A percentile compares a stretch with the other conserved stretches of the same genome.
phyloP scores from a whole-genome alignment of 805 yeast genomes.

The Candida manassasensis region DNA sequence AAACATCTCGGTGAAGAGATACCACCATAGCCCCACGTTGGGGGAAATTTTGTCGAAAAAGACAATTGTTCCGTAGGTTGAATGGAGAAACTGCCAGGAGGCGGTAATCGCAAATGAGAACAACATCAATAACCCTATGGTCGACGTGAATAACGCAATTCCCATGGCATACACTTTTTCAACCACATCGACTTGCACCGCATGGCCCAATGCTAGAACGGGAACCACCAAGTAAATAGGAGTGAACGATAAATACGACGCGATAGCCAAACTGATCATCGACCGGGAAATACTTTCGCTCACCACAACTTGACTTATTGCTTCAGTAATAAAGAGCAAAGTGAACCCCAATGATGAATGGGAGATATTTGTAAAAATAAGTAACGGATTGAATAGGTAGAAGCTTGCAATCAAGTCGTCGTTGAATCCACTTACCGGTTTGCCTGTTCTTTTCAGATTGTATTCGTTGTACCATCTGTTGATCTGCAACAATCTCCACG shows the following conservation, averaged over 20 bases:
- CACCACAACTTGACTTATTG: slow-evolving; percentile 42
- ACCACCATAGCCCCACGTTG: slow-evolving; percentile 98
- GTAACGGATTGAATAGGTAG: slow-evolving; percentile 77
- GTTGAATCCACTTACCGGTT: slow-evolving; percentile 17
- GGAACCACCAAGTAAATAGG: slow-evolving; percentile 62
- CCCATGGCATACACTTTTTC: slow-evolving; percentile 16
- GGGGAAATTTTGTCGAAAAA: slow-evolving; percentile 73
- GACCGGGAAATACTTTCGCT: slow-evolving; percentile 38
- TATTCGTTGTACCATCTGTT: slow-evolving; percentile 37
- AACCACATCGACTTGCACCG: slow-evolving; percentile 8
- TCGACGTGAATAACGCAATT: slow-evolving; percentile 13
- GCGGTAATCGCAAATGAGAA: slow-evolving; percentile 22
- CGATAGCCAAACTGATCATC: slow-evolving; percentile 51
- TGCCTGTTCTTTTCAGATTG: slow-evolving; percentile 14
- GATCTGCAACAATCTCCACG: slow-evolving; percentile 47
- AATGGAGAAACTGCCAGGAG: slow-evolving; percentile 23
- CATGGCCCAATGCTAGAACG: slow-evolving; percentile 35
- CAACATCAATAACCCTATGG: slow-evolving; percentile 20
- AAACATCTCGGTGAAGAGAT: slow-evolving; percentile 92
- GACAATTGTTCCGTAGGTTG: slow-evolving; percentile 51
- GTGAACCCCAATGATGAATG: slow-evolving; percentile 63
- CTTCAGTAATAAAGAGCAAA: slow-evolving; percentile 50
- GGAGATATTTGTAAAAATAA: slow-evolving; percentile 62
- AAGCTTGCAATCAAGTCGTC: slow-evolving; percentile 53
- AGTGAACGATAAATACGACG: slow-evolving; percentile 60